Percentiles rank a stretch among this genome's conserved stretches.
Conservation (phyloP, 2,329 filamentous ascomycete species). For the Penicillium expansum region DNA sequence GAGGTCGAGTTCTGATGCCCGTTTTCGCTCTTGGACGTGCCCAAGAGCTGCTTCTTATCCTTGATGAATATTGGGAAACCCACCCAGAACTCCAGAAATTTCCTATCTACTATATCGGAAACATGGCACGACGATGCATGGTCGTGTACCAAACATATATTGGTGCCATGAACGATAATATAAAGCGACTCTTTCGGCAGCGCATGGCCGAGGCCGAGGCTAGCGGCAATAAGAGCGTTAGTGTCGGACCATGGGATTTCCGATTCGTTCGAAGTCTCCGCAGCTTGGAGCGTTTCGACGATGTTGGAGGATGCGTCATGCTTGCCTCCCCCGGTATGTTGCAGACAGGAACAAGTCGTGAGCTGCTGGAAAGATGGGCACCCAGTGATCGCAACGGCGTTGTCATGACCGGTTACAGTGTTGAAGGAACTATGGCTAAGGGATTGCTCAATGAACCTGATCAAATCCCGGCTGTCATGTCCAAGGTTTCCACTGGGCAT, state of each 20-base stretch:
- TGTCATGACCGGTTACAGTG: constrained; percentile 96
- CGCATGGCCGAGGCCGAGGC: constrained; percentile 88
- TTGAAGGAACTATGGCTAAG: constrained; percentile 98
- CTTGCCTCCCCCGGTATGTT: constrained; percentile 97
- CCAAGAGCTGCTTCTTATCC: constrained; percentile 87
- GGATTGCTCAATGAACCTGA: constrained; percentile 93
- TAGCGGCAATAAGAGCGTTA: constrained; percentile 70
- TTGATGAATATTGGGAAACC: constrained; percentile 95
- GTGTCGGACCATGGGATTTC: constrained; percentile 86
- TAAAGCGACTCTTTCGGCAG: constrained; percentile 90
- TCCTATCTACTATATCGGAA: constrained; percentile 96
- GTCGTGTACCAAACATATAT: constrained; percentile 98
- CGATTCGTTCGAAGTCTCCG: constrained; percentile 89
- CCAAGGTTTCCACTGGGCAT: constrained; percentile 54
- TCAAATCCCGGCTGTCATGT: constrained; percentile 92
- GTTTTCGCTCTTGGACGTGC: constrained; percentile 93
- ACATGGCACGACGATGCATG: constrained; percentile 95
- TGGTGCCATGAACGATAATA: constrained; percentile 98
- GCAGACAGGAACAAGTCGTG: constrained; percentile 90
- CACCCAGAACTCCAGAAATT: constrained; percentile 84
- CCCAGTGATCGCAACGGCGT: constrained; percentile 97
- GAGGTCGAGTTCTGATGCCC: constrained; percentile 87
- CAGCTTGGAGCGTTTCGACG: constrained; percentile 91
- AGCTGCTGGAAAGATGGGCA: constrained; percentile 91
- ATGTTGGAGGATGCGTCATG: constrained; percentile 94